Evolutionary conservation across 352 stramenopile species (phyloP).

Genomic region (Hyaloperonospora brassicae): DNA sequence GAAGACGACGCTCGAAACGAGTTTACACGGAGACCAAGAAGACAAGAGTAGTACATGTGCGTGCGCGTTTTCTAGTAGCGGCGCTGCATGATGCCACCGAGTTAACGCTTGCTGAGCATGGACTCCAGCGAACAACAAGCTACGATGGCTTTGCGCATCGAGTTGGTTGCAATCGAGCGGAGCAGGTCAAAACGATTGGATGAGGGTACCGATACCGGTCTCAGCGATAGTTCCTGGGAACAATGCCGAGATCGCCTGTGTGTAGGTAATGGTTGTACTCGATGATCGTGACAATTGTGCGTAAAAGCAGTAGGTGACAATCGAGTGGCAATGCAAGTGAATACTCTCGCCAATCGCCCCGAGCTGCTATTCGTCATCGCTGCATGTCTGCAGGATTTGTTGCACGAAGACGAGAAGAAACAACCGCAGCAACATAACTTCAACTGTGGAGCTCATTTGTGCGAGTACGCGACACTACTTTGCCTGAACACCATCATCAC

Average conservation of each 20-base stretch:
- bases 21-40: conserved; percentile 87
- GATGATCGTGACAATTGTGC: conserved; percentile 71
- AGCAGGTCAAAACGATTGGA: conserved; percentile 51
- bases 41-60: conserved; percentile 85
- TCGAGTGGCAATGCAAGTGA: conserved; percentile 76
- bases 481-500: no score
- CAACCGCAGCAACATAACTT: background rate
- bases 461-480: no score
- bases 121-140: conserved; percentile 90
- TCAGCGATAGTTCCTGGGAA: conserved; percentile 60
- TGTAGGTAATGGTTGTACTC: no score
- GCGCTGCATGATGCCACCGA: conserved; percentile 88
- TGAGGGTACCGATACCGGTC: conserved; percentile 52
- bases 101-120: conserved; percentile 93
- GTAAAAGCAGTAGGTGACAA: conserved; percentile 58
- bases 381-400: conserved; percentile 2
- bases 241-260: no score
- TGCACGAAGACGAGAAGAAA: background rate
- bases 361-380: conserved; percentile 16
- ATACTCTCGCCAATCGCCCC: conserved; percentile 43
- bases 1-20: conserved; percentile 84
- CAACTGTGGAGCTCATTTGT: no score
- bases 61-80: conserved; percentile 90
- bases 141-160: no score
- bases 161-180: no score